Base-by-base conservation (phyloP, 148 eudicot genomes). In the Agrostemma githago region DNA sequence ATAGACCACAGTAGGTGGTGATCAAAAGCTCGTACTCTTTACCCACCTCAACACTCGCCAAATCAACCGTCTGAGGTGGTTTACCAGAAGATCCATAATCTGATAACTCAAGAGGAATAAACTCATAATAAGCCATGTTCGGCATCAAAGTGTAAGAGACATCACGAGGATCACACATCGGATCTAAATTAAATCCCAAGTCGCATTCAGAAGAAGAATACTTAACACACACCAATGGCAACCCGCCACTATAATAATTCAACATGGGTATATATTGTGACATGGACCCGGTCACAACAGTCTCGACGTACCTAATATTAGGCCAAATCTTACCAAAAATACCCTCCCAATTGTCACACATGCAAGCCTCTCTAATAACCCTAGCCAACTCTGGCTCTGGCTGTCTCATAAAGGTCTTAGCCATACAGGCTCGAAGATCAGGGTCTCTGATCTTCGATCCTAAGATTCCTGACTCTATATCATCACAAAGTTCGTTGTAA, bases 1-100 rank as follows among this genome's bases (percentile, higher is more conserved):
- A 72, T 42, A 72, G 16, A 6, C 74, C 74, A 14, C 63, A 12
- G 5, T 72, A 58, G 64, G 44, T 72, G 15, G 74, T 72, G 74
- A 72, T 46, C 3, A 72, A 15, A 40, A 72, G 64, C 64, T 72
- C 74, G 17, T 72, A 72, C 74, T 72, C 74, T 16, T 58, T 39
- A 1, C 74, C 74, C 20, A 72, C 62, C 64, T 72, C 46, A 4
- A 72, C 74, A 37, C 58, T 43, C 2, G 64, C 74, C 44, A 72
- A 5, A 40, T 56, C 64, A 26, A 72, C 74, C 0, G 40, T 40
- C 44, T n/a, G 72, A 70, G 60, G 26, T n/a, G 10, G 26, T 7
- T 8, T 17, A n/a, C 8, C 63, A 14, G 9, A 19, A 14, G 71
- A 67, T n/a, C 17, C 56, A 15, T 16, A n/a, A 67, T 19, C 51